Conservation (phyloP, 768 basidiomycete species). For the Asterophora parasitica region DNA sequence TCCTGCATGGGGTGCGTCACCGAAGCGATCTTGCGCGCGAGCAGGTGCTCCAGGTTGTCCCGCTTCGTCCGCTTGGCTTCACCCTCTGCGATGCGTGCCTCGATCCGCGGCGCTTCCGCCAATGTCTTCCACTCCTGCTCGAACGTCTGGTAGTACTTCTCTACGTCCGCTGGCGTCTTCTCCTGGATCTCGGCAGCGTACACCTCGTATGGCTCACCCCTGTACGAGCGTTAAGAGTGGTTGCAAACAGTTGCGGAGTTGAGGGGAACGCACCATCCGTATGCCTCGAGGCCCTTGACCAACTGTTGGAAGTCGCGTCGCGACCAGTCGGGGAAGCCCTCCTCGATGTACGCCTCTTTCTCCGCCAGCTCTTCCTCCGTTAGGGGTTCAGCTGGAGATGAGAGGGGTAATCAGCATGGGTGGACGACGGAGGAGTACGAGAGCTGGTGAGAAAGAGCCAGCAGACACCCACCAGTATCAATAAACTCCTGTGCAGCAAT, state of each 20-base stretch:
- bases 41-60: conserved; percentile 71
- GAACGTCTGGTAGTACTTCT: conserved; percentile 77
- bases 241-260: too few relatives aligned
- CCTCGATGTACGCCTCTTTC: conserved; percentile 71
- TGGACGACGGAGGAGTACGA: too few relatives aligned
- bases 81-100: conserved; percentile 81
- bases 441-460: too few relatives aligned
- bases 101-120: conserved; percentile 78
- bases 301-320: conserved; percentile 93
- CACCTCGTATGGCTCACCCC: conserved; percentile 59
- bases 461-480: conserved; percentile 66
- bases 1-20: conserved; percentile 94
- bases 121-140: conserved; percentile 87
- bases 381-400: conserved; percentile 69
- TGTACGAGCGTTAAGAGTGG: conserved; percentile 18
- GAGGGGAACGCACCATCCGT: conserved; percentile 64
- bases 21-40: conserved; percentile 77
- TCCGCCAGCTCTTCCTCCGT: conserved; percentile 81
- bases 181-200: conserved; percentile 83
- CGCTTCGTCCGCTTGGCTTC: conserved; percentile 87
- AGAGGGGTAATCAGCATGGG: too few relatives aligned
- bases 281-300: conserved; percentile 55
- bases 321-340: conserved; percentile 91
- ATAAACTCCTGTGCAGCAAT: conserved; percentile 79
- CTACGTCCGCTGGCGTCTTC: conserved; percentile 75